Evolutionary conservation across 2,329 filamentous ascomycete genomes (phyloP).

Genomic region (Trichoderma hamatum): DNA sequence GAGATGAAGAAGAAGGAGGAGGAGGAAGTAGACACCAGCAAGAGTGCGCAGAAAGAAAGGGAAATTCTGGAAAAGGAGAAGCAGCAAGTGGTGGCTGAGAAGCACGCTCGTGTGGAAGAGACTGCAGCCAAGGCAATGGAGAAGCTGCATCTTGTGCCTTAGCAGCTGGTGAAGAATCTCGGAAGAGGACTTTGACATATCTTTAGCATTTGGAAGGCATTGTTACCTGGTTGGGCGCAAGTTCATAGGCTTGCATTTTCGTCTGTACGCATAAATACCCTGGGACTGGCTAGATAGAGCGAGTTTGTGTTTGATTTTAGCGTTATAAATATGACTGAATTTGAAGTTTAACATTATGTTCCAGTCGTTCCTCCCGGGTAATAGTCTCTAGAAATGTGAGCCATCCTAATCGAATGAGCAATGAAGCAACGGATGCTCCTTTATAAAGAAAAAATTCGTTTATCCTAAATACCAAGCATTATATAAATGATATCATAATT

Average conservation of each 20-base stretch:
- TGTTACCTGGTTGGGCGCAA: neutral
- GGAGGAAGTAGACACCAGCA: constrained; percentile 61
- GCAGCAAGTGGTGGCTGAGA: constrained; percentile 44
- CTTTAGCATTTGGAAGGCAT: neutral
- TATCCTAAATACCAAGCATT: neutral
- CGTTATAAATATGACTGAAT: neutral
- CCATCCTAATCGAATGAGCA: neutral
- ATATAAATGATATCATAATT: neutral
- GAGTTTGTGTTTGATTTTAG: constrained; percentile 1
- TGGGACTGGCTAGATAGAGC: constrained; percentile 4
- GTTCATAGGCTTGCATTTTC: neutral
- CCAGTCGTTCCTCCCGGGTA: neutral
- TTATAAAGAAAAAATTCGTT: neutral
- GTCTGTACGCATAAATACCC: constrained; percentile 13
- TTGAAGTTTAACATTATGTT: neutral
- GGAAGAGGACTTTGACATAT: neutral
- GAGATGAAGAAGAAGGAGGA: constrained; percentile 60
- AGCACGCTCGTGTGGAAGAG: constrained; percentile 39
- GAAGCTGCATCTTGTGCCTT: constrained; percentile 44
- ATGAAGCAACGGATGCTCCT: too few relatives aligned
- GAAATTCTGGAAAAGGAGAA: constrained; percentile 46
- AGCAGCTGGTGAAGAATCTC: constrained; percentile 12
- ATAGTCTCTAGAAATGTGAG: neutral
- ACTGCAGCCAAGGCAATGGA: constrained; percentile 42
- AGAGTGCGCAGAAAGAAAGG: constrained; percentile 59